Percentiles rank a stretch among this genome's conserved stretches.
phyloP scores from a whole-genome alignment of 140 eudicot genomes.

The Erigeron philadelphicus region DNA sequence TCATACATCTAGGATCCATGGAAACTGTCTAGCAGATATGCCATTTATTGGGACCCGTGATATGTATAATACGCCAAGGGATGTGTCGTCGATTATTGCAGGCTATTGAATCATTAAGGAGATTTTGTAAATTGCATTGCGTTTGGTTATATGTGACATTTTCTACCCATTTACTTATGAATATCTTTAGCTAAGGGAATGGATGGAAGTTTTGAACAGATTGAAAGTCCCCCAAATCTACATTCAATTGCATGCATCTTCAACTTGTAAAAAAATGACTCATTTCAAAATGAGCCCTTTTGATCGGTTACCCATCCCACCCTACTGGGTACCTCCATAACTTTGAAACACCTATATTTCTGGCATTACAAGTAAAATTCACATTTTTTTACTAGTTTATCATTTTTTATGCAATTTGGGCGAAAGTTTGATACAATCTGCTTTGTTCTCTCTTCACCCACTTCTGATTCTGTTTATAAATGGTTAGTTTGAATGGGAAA shows the following conservation, averaged over 20 bases:
- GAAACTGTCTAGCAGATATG: constrained; percentile 86
- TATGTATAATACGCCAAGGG: constrained; percentile 86
- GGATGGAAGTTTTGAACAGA: background rate
- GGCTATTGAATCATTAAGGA: constrained; percentile 74
- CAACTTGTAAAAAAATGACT: background rate
- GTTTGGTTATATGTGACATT: background rate
- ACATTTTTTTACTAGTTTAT: too few relatives aligned
- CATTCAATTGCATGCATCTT: background rate
- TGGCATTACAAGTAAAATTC: too few relatives aligned
- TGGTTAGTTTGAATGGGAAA: background rate
- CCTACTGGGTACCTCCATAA: too few relatives aligned
- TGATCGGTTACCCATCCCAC: background rate
- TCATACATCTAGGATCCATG: constrained; percentile 56
- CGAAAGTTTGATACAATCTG: too few relatives aligned
- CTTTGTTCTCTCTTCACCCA: background rate
- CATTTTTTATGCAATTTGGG: too few relatives aligned
- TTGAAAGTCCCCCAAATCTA: background rate
- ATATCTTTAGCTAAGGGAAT: background rate
- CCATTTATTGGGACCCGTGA: constrained; percentile 93
- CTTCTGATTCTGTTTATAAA: background rate
- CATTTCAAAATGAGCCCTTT: background rate
- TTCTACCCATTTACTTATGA: constrained; percentile 9
- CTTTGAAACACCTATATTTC: too few relatives aligned
- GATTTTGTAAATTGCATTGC: constrained; percentile 9
- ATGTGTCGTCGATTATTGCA: constrained; percentile 79